Evolutionary conservation across 208 protist species (phyloP).

Genomic region (Leishmania tropica): DNA sequence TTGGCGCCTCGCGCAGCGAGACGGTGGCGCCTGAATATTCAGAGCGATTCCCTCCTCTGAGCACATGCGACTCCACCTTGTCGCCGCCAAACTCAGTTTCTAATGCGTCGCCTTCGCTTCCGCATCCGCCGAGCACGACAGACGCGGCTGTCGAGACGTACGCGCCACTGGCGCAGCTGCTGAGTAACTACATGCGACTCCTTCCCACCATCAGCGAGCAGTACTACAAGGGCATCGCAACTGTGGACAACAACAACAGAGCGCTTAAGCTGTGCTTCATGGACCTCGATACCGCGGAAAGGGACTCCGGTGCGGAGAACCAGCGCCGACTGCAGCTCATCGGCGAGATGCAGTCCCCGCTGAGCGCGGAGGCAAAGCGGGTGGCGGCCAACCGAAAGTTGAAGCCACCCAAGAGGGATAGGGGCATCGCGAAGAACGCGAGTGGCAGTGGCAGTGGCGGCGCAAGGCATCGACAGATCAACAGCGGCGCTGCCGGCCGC

Average conservation of each 20-base stretch:
- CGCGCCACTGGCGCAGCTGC: slow-evolving; percentile 28
- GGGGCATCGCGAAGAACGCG: slow-evolving; percentile 17
- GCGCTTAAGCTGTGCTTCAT: slow-evolving; percentile 50
- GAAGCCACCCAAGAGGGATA: slow-evolving; percentile 26
- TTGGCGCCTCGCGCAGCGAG: not conserved
- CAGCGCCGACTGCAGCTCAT: slow-evolving; percentile 59
- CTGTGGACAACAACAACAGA: slow-evolving; percentile 24
- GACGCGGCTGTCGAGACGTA: slow-evolving; percentile 10
- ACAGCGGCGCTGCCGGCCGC: slow-evolving; percentile 3
- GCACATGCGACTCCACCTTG: not conserved
- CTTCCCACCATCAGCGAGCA: slow-evolving; percentile 68
- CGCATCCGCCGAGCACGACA: not conserved
- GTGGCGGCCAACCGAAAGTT: slow-evolving; percentile 38
- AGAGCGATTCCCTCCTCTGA: not conserved
- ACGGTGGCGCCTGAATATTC: not conserved
- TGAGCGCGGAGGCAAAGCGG: slow-evolving; percentile 40
- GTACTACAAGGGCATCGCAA: slow-evolving; percentile 56
- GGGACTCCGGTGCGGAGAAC: slow-evolving; percentile 60
- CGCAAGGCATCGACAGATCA: slow-evolving; percentile 5
- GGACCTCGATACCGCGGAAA: slow-evolving; percentile 60
- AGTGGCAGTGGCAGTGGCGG: slow-evolving; percentile 1
- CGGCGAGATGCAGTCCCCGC: slow-evolving; percentile 41
- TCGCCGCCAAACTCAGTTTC: not conserved
- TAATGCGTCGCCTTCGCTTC: not conserved
- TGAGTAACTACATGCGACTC: slow-evolving; percentile 55